These are phyloP conservation scores for Babesia ovis DNA, from an alignment of 169 alveolate species.

Conservation along the genomic window DNA sequence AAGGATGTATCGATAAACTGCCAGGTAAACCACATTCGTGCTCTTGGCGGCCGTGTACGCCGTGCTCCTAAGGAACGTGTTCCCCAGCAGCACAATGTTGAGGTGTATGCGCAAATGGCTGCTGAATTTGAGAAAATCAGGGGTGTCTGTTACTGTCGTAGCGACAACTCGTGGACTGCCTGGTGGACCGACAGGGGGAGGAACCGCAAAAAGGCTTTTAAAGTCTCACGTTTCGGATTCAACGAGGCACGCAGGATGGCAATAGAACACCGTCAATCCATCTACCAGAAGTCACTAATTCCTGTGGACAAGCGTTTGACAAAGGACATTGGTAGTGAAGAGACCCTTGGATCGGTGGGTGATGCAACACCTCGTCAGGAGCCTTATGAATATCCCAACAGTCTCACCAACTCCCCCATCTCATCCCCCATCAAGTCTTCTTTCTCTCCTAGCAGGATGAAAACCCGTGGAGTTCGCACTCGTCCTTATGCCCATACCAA, in stretches of 20 bases:
- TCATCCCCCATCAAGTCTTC: not conserved
- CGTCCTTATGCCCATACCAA: not conserved
- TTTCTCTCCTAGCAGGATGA: not conserved
- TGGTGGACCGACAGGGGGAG: conserved; percentile 73
- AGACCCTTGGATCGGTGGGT: not conserved
- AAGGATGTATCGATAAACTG: conserved; percentile 38
- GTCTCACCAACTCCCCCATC: not conserved
- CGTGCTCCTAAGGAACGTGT: conserved; percentile 9
- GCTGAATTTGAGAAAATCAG: conserved; percentile 43
- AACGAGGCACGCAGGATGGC: conserved; percentile 76
- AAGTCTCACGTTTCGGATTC: conserved; percentile 66
- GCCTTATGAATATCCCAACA: not conserved
- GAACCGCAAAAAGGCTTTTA: conserved; percentile 68
- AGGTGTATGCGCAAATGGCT: conserved; percentile 9
- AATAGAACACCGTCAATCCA: conserved; percentile 70
- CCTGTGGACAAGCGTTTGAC: not conserved
- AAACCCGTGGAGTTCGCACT: not conserved
- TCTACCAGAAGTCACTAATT: conserved; percentile 39
- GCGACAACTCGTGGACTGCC: conserved; percentile 72
- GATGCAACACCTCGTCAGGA: not conserved
- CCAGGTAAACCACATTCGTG: conserved; percentile 41
- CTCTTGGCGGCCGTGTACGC: not conserved
- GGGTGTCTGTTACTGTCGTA: conserved; percentile 68
- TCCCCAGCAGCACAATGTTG: conserved; percentile 14
- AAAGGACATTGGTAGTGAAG: not conserved